Percentiles rank a stretch among this genome's conserved stretches.
Evolutionary conservation across 2,329 filamentous ascomycete genomes (phyloP).

Genomic region (Fusarium nematophilum): DNA sequence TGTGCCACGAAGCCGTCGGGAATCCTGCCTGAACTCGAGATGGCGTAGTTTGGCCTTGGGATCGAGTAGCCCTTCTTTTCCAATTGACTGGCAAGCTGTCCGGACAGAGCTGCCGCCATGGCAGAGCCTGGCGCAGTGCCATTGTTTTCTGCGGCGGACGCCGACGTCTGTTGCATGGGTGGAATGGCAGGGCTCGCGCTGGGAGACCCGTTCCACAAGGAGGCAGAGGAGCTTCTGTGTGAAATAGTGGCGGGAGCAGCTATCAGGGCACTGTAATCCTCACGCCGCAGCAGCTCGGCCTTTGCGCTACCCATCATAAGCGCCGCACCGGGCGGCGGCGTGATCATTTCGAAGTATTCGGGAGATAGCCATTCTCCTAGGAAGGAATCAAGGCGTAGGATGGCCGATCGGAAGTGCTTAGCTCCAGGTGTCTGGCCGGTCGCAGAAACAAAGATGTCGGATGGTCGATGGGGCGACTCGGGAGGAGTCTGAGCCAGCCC

Average conservation of each 20-base stretch:
- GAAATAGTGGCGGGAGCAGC: constrained; percentile 30
- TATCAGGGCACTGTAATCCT: constrained; percentile 70
- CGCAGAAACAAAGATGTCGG: constrained; percentile 50
- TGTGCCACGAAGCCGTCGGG: constrained; percentile 90
- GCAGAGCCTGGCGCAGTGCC: constrained; percentile 44
- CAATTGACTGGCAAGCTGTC: constrained; percentile 37
- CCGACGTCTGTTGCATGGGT: constrained; percentile 26
- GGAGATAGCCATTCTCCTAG: constrained; percentile 95
- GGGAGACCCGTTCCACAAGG: constrained; percentile 51
- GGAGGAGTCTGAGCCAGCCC: constrained; percentile 74
- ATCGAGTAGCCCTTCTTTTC: constrained; percentile 71
- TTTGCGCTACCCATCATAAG: constrained; percentile 93
- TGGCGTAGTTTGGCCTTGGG: constrained; percentile 84
- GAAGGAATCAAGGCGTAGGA: constrained; percentile 88
- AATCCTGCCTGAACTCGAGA: constrained; percentile 83
- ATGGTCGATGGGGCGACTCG: constrained; percentile 48
- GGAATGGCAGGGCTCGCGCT: constrained; percentile 40
- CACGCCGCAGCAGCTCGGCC: constrained; percentile 82
- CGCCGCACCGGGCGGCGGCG: constrained; percentile 84
- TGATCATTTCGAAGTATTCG: constrained; percentile 93
- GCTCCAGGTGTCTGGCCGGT: constrained; percentile 41
- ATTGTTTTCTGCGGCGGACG: constrained; percentile 42
- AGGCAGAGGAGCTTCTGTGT: constrained; percentile 40
- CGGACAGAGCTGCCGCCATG: constrained; percentile 51
- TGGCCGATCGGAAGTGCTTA: constrained; percentile 62